Percentiles rank a stretch among this genome's conserved stretches.
These are phyloP conservation scores for Onygena corvina DNA, from an alignment of 2,329 filamentous ascomycete species.

Conservation along the genomic window DNA sequence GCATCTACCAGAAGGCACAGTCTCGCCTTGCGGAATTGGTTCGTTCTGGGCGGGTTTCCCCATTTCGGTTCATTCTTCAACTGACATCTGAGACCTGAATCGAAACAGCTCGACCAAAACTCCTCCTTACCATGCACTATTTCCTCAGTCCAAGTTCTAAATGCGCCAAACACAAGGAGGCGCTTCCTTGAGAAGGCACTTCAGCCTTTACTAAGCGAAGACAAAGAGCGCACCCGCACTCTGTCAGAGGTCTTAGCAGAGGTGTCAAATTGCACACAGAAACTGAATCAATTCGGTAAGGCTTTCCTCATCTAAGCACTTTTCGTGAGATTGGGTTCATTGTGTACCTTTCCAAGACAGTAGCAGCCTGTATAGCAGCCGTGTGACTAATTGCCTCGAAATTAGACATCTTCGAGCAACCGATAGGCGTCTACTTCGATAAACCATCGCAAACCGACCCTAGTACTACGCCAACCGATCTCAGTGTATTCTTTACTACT, in stretches of 20 bases:
- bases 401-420: conserved; percentile 75
- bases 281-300: conserved; percentile 68
- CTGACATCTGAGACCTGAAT: not conserved
- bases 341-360: not conserved
- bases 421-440: conserved; percentile 72
- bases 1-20: conserved; percentile 51
- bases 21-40: conserved; percentile 54
- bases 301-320: not conserved
- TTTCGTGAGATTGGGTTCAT: not conserved
- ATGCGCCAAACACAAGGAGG: conserved; percentile 69
- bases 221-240: conserved; percentile 57
- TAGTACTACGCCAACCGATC: conserved; percentile 58
- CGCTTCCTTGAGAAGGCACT: conserved; percentile 74
- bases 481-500: conserved; percentile 68
- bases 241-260: conserved; percentile 66
- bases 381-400: not conserved
- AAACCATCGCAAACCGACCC: conserved; percentile 57
- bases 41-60: conserved; percentile 18
- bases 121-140: conserved; percentile 78
- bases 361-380: too few species aligned
- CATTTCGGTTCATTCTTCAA: not conserved
- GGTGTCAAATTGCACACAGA: conserved; percentile 57
- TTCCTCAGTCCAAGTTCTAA: conserved; percentile 70
- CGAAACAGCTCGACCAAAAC: conserved; percentile 63
- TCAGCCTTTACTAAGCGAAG: conserved; percentile 59